Evolutionary conservation across 73 alveolate species (phyloP).

Genomic region (Tetrahymena thermophila): DNA sequence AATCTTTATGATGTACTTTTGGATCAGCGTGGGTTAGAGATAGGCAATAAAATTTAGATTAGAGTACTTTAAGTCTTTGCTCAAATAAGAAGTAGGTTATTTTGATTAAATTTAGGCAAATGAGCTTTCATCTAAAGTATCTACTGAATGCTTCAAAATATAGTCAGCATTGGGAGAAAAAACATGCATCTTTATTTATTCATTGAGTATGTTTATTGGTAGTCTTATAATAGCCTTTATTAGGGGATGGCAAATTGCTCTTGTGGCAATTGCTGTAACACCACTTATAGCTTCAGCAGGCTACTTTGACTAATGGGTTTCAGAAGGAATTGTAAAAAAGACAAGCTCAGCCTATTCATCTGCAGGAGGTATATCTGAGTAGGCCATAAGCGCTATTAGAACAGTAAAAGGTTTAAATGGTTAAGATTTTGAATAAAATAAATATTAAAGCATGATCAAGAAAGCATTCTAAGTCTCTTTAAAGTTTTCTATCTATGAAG

Average conservation of each 20-base stretch:
- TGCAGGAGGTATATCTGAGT: slow-evolving; percentile 59
- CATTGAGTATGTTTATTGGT: slow-evolving; percentile 37
- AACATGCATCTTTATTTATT: slow-evolving; percentile 36
- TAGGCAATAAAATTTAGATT: slow-evolving; percentile 41
- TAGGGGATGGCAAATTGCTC: slow-evolving; percentile 63
- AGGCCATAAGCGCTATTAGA: slow-evolving; percentile 62
- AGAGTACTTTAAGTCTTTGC: slow-evolving; percentile 39
- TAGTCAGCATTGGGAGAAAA: slow-evolving; percentile 63
- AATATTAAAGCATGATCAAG: background rate
- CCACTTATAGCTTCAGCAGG: slow-evolving; percentile 29
- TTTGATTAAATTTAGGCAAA: slow-evolving; percentile 49
- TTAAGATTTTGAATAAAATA: slow-evolving; percentile 4
- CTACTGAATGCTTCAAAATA: slow-evolving; percentile 47
- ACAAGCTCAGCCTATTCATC: slow-evolving; percentile 48
- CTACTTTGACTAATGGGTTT: slow-evolving; percentile 30
- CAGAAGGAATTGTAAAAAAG: slow-evolving; percentile 26
- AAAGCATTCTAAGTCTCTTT: background rate
- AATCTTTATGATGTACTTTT: background rate
- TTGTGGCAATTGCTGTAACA: slow-evolving; percentile 36
- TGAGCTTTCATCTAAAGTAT: slow-evolving; percentile 45
- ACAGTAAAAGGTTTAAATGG: slow-evolving; percentile 56
- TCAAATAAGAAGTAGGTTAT: slow-evolving; percentile 54
- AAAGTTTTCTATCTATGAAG: background rate
- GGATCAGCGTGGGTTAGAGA: slow-evolving; percentile 8
- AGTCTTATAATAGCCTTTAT: slow-evolving; percentile 43